A percentile compares a stretch with the other conserved stretches of the same genome.
Conservation (phyloP, 2,329 filamentous ascomycete genomes). For the Rachicladosporium sp. region DNA sequence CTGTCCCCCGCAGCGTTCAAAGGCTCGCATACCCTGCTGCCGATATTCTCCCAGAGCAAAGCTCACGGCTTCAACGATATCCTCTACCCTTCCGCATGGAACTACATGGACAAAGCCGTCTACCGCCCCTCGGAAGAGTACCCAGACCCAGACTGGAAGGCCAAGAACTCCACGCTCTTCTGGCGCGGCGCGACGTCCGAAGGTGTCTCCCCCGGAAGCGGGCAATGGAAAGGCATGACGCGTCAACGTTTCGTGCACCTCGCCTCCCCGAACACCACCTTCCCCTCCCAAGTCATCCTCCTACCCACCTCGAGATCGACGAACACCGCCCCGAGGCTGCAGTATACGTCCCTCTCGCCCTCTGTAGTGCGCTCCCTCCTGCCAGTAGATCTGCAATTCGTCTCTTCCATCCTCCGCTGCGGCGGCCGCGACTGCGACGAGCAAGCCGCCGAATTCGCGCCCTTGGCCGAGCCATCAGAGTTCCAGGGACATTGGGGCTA, state of each 20-base stretch:
- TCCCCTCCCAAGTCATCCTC: constrained; percentile 20
- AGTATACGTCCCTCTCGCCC: too few species aligned
- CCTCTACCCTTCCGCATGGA: constrained; percentile 55
- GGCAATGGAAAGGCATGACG: constrained; percentile 53
- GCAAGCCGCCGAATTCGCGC: constrained; percentile 41
- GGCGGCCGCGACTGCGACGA: constrained; percentile 41
- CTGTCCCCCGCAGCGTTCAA: constrained; percentile 51
- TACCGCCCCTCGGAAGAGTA: constrained; percentile 39
- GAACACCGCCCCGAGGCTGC: too few species aligned
- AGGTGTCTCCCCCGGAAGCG: constrained; percentile 32
- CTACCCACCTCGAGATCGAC: too few species aligned
- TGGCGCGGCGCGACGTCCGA: constrained; percentile 61
- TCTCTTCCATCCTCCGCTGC: constrained; percentile 45
- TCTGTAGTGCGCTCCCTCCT: constrained; percentile 32
- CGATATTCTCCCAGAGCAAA: constrained; percentile 66
- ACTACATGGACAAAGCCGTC: constrained; percentile 46
- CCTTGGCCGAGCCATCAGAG: constrained; percentile 25
- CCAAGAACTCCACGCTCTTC: constrained; percentile 54
- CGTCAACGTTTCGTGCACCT: constrained; percentile 62
- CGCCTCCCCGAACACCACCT: not conserved
- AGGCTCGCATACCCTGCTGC: constrained; percentile 52
- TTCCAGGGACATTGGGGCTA: constrained; percentile 51
- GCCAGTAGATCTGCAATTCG: constrained; percentile 47
- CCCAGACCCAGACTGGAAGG: constrained; percentile 43
- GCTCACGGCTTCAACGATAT: constrained; percentile 64